Percentiles rank a stretch among this genome's conserved stretches.
Evolutionary conservation across 75 land plant genomes (phyloP).

Genomic region (Pinus taeda): DNA sequence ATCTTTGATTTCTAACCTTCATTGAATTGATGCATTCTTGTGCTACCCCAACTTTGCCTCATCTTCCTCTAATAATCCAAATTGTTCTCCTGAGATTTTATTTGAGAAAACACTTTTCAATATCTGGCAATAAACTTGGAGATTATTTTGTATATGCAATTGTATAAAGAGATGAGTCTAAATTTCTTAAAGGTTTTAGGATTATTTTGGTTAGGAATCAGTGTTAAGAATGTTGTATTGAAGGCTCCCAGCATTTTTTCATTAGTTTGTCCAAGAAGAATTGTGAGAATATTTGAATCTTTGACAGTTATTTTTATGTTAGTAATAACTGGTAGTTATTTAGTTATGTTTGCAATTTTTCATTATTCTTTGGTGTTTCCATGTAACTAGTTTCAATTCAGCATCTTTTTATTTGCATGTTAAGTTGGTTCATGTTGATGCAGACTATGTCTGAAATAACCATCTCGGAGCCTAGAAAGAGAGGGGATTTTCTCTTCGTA

Average conservation of each 20-base stretch:
- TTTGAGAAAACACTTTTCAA: no score
- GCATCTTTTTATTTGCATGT: slow-evolving; percentile 7
- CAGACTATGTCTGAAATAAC: slow-evolving; percentile 23
- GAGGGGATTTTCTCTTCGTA: slow-evolving; percentile 71
- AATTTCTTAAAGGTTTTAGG: no score
- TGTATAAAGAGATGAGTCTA: no score
- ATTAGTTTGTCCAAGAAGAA: background rate
- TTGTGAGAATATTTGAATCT: background rate
- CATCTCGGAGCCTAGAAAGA: slow-evolving; percentile 36
- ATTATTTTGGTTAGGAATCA: no score
- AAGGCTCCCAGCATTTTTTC: no score
- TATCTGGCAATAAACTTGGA: background rate
- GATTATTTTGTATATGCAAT: background rate
- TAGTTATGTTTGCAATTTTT: background rate
- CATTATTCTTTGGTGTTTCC: background rate
- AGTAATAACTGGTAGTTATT: background rate
- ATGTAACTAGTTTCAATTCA: background rate
- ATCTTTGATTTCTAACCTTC: no score
- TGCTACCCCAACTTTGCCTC: no score
- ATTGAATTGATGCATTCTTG: no score
- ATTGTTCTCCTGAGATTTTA: no score
- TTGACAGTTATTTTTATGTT: background rate
- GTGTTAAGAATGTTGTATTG: no score
- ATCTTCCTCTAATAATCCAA: no score
- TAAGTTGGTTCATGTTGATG: slow-evolving; percentile 12